Percentiles rank a stretch among this genome's conserved stretches.
Conservation (phyloP, 1,139 yeast species). For the Candida pseudoviswanathii region DNA sequence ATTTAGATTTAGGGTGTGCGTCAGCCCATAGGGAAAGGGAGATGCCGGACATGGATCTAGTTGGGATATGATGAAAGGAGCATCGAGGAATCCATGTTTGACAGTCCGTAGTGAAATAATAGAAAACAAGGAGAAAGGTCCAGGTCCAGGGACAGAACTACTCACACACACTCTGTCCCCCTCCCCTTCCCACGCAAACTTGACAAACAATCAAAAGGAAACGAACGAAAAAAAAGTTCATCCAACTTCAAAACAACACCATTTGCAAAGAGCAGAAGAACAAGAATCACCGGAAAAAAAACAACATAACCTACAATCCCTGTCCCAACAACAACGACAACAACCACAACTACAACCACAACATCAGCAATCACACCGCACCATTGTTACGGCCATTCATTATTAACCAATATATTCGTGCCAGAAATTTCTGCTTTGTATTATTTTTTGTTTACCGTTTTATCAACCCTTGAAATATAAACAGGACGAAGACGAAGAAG, state of each 20-base stretch:
- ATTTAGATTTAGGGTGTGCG: too few relatives aligned
- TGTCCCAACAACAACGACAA: neutral
- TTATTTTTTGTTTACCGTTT: neutral
- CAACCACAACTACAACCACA: neutral
- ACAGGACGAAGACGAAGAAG: neutral
- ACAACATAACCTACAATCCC: neutral
- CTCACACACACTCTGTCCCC: too few relatives aligned
- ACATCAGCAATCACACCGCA: neutral
- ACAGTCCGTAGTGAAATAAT: too few relatives aligned
- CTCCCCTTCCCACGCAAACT: too few relatives aligned
- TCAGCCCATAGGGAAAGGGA: too few relatives aligned
- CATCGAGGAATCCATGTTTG: too few relatives aligned
- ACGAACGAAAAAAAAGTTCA: neutral
- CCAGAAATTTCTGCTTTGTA: neutral
- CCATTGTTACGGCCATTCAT: neutral
- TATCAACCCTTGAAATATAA: neutral
- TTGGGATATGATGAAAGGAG: too few relatives aligned
- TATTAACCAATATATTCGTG: neutral
- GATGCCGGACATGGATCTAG: too few relatives aligned
- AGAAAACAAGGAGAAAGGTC: too few relatives aligned
- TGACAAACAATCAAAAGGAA: neutral
- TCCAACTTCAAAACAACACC: conserved; percentile 1
- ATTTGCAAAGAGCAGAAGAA: neutral
- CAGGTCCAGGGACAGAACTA: too few relatives aligned
- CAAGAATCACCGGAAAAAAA: neutral